Base-by-base conservation (phyloP, 2,329 filamentous ascomycete genomes). In the Verticillium tricorpus region DNA sequence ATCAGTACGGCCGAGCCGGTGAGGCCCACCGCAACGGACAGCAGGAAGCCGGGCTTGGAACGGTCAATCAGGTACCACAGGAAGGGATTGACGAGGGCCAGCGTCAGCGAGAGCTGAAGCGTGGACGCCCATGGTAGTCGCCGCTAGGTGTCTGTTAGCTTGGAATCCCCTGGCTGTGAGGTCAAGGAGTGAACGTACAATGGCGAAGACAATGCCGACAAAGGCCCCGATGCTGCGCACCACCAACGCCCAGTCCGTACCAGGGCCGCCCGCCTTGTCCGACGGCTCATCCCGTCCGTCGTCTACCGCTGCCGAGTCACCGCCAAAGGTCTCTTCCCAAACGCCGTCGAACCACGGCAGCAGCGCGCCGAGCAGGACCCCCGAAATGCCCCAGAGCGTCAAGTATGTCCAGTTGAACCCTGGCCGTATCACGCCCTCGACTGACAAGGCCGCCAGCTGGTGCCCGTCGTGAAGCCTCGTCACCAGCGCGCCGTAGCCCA, bases 41-140 rank as follows among this genome's bases (percentile, higher is more conserved):
- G 84, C 37, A 95, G 78, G 67, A 98, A 90, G 5, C 95, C 95
- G 0, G 93, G 85, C 67, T 87, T 88, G 56, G 92, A 95, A 58
- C 94, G 91, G 76, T 99, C 95, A 71, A 99, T 90, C 28, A 98
- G 82, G 76, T 96, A 99, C 95, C 95, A 99, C 19, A 99, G 80
- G 11, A 95, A 90, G 1, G 95, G 94, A 72, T 98, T 98, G 22
- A 90, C 92, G 63, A 98, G 86, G 25, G 93, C 91, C 57, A 99
- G 87, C 1, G 93, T 95, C 31, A 96, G 76, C 1, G 93, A 96
- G 22, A 96, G 88, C 76, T 99, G 95, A n/a, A 97, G 86, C 1
- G 93, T 95, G 9, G 93, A 97, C 69, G 93, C 85, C 95, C 95
- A 99, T 1, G 92, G 91, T 11, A 97, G 85, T 74, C 91, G 92